Conservation (phyloP, 2,329 filamentous ascomycete genomes). For the Thermothelomyces thermophilus region DNA sequence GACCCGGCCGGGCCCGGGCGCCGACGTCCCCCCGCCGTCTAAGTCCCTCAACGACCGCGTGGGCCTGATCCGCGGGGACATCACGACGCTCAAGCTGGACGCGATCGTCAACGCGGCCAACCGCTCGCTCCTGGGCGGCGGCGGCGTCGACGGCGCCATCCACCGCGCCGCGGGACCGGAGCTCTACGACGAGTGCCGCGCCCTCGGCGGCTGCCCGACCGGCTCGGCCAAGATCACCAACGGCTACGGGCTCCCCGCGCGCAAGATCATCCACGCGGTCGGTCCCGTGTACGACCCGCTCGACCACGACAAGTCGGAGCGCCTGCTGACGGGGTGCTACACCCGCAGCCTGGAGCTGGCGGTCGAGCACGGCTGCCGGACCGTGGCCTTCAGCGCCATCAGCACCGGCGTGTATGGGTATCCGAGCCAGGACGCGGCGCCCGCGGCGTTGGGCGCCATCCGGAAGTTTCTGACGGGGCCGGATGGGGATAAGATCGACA, state of each 20-base stretch:
- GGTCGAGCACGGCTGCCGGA: conserved; percentile 56
- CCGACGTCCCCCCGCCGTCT: conserved; percentile 31
- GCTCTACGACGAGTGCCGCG: conserved; percentile 65
- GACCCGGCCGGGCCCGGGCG: conserved; percentile 22
- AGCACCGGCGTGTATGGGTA: conserved; percentile 91
- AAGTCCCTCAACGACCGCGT: conserved; percentile 62
- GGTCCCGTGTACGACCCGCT: conserved; percentile 64
- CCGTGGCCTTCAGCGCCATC: conserved; percentile 74
- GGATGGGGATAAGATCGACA: conserved; percentile 50
- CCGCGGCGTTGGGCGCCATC: conserved; percentile 58
- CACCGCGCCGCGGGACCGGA: conserved; percentile 70
- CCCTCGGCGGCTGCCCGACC: conserved; percentile 64
- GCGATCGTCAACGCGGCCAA: conserved; percentile 95
- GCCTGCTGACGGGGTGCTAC: conserved; percentile 59
- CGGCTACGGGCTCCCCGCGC: conserved; percentile 68
- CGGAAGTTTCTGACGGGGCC: conserved; percentile 47
- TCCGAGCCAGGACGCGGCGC: conserved; percentile 65
- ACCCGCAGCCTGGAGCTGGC: conserved; percentile 65
- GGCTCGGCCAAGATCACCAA: conserved; percentile 77
- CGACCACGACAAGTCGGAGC: conserved; percentile 36
- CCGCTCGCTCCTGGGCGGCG: conserved; percentile 67
- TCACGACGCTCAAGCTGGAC: conserved; percentile 70
- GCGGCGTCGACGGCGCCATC: conserved; percentile 87
- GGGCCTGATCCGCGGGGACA: conserved; percentile 66
- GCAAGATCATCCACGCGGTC: conserved; percentile 82